Percentiles rank a stretch among this genome's conserved stretches.
Evolutionary conservation across 139 green algal species (phyloP).

Genomic region (Haematococcus lacustris): DNA sequence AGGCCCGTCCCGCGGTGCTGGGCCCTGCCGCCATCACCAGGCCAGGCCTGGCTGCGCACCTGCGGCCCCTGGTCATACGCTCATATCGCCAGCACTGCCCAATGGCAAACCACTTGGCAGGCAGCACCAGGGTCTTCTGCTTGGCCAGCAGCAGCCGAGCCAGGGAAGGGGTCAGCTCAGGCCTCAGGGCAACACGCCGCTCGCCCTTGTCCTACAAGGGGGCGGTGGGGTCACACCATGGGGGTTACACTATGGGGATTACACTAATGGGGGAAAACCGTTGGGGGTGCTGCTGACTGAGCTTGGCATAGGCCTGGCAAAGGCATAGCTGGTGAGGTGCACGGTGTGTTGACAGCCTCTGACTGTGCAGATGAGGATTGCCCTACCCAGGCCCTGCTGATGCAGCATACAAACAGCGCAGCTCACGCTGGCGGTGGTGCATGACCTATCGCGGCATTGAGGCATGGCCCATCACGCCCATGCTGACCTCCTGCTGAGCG

Average conservation of each 20-base stretch:
- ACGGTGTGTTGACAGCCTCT: background rate
- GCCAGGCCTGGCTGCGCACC: constrained; percentile 15
- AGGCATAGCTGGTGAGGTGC: background rate
- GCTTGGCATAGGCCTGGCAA: background rate
- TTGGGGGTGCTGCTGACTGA: background rate
- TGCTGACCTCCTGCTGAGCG: background rate
- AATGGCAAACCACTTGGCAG: constrained; percentile 95
- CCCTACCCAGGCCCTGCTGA: background rate
- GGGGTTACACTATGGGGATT: background rate
- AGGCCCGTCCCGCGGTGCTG: background rate
- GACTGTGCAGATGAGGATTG: background rate
- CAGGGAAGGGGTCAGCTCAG: constrained; percentile 93
- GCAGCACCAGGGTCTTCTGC: constrained; percentile 65
- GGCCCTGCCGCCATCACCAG: background rate
- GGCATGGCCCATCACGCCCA: background rate
- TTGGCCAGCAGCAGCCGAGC: constrained; percentile 63
- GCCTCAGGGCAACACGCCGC: constrained; percentile 79
- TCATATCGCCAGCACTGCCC: constrained; percentile 97
- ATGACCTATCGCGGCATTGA: background rate
- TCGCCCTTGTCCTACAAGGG: constrained; percentile 88
- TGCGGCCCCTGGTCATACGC: constrained; percentile 81
- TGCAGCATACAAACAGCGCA: background rate
- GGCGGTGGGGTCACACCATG: background rate
- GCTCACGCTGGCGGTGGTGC: background rate
- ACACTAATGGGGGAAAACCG: background rate